phyloP scores from a whole-genome alignment of 176 grass and related monocot genomes.

The Oryza glaberrima region DNA sequence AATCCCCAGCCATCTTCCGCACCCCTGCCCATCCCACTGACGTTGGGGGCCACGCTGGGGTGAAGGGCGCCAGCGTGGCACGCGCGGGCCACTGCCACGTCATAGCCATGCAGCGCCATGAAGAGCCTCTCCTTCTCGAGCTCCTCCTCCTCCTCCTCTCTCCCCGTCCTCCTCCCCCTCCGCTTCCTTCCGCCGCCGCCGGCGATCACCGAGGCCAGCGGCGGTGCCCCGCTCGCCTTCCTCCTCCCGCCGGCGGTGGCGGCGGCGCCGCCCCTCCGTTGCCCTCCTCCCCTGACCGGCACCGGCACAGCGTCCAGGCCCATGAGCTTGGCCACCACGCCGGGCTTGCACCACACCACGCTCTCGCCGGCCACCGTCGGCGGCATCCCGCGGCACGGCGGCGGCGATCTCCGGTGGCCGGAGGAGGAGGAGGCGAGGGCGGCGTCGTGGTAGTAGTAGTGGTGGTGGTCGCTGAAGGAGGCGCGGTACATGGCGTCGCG shows the following conservation, averaged over 20 bases:
- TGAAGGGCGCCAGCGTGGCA: background rate
- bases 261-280: background rate
- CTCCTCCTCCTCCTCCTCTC: constrained; percentile 51
- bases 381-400: constrained; percentile 55
- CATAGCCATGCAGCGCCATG: constrained; percentile 66
- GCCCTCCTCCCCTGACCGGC: constrained; percentile 44
- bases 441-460: constrained; percentile 29
- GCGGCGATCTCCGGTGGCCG: constrained; percentile 35
- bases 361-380: constrained; percentile 70
- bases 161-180: constrained; percentile 45
- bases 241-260: background rate
- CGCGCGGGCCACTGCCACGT: background rate
- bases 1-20: constrained; percentile 13
- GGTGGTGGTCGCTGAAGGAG: constrained; percentile 52
- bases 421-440: background rate
- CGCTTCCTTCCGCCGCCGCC: constrained; percentile 52
- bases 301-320: constrained; percentile 82
- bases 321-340: constrained; percentile 86
- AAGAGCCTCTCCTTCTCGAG: constrained; percentile 60
- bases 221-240: constrained; percentile 44
- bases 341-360: constrained; percentile 94
- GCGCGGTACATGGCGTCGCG: constrained; percentile 90
- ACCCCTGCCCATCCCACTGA: background rate
- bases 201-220: background rate
- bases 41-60: background rate